Conservation (phyloP, 2,329 filamentous ascomycete genomes). For the Aspergillus fumigatiaffinis region DNA sequence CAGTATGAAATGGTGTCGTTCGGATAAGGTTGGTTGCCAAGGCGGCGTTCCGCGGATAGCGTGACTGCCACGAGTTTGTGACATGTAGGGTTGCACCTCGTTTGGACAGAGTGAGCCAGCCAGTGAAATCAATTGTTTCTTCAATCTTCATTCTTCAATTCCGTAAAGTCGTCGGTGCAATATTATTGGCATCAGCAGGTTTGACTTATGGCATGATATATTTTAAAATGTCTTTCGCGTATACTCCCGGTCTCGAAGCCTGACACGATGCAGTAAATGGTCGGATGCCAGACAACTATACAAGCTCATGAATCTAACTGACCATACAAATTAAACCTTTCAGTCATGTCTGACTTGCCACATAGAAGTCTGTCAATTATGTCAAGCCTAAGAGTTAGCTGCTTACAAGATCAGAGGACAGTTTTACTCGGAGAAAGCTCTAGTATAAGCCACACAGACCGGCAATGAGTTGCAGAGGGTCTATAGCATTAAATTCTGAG, state of each 20-base stretch:
- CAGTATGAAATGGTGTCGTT: not conserved
- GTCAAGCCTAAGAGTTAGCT: too few species aligned
- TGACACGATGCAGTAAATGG: too few species aligned
- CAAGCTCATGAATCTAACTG: too few species aligned
- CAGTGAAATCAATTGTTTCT: not conserved
- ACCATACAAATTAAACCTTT: too few species aligned
- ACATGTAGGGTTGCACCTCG: not conserved
- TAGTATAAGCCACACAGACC: too few species aligned
- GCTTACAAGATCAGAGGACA: too few species aligned
- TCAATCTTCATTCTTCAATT: not conserved
- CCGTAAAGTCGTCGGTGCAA: not conserved
- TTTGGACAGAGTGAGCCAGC: not conserved
- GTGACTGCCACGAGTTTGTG: not conserved
- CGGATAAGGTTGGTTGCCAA: conserved; percentile 7
- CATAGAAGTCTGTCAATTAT: too few species aligned
- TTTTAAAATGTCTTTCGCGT: not conserved
- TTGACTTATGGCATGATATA: not conserved
- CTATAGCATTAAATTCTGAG: too few species aligned
- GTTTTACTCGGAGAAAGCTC: too few species aligned
- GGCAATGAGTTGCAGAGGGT: too few species aligned
- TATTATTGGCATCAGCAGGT: not conserved
- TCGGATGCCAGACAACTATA: too few species aligned
- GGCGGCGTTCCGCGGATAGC: not conserved
- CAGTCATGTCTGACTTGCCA: too few species aligned
- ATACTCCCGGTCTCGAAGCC: not conserved